A percentile compares a stretch with the other conserved stretches of the same genome.
These are phyloP conservation scores for Microdochium paspali DNA, from an alignment of 2,329 filamentous ascomycete species.

Conservation along the genomic window DNA sequence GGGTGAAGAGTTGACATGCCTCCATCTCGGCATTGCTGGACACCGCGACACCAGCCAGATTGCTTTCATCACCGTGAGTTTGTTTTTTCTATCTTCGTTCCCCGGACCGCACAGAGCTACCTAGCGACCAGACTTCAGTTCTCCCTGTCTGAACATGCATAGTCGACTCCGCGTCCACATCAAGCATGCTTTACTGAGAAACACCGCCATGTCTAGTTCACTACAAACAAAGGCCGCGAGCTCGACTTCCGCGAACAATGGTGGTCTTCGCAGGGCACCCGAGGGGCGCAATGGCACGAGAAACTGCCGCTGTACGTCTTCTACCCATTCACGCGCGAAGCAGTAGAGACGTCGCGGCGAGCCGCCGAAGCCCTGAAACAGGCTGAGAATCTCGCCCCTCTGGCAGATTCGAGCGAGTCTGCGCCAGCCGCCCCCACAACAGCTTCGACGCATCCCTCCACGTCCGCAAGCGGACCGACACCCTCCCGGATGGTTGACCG, in stretches of 20 bases:
- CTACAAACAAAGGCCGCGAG: slow-evolving; percentile 3
- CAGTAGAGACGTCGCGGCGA: background rate
- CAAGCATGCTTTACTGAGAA: too few species aligned
- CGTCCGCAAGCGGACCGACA: background rate
- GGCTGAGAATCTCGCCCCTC: background rate
- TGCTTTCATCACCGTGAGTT: slow-evolving; percentile 7
- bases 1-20: slow-evolving; percentile 5
- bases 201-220: slow-evolving; percentile 1
- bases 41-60: slow-evolving; percentile 3
- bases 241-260: slow-evolving; percentile 3
- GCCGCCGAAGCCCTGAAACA: background rate
- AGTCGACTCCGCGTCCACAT: too few species aligned
- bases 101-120: background rate
- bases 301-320: background rate
- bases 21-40: slow-evolving; percentile 6
- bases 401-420: background rate
- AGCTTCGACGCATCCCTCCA: background rate
- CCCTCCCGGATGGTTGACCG: background rate
- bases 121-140: too few species aligned
- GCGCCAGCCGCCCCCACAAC: background rate
- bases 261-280: background rate
- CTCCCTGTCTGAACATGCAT: too few species aligned
- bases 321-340: background rate
- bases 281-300: background rate
- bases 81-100: background rate